A percentile compares a stretch with the other conserved stretches of the same genome.
These are phyloP conservation scores for Penicillium sp. DNA, from an alignment of 2,329 filamentous ascomycete genomes.

Conservation along the genomic window DNA sequence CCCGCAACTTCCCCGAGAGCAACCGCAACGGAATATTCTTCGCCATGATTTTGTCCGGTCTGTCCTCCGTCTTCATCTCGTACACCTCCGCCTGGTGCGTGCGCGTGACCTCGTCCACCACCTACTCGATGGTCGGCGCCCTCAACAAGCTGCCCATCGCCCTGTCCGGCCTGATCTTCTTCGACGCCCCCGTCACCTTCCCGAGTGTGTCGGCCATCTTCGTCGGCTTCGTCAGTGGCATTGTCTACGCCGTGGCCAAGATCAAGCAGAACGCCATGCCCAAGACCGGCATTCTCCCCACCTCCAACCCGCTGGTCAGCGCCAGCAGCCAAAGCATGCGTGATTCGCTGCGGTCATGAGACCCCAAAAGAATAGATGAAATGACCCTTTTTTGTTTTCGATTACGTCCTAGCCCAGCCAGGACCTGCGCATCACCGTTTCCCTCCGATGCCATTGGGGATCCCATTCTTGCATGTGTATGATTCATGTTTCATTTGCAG, in stretches of 20 bases:
- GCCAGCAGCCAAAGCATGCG: constrained; percentile 88
- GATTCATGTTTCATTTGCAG: constrained; percentile 30
- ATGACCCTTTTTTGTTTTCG: constrained; percentile 4
- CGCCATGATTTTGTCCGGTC: constrained; percentile 90
- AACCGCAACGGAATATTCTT: constrained; percentile 75
- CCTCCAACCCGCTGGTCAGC: constrained; percentile 70
- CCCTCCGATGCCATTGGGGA: constrained; percentile 1
- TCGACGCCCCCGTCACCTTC: constrained; percentile 87
- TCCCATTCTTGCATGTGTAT: constrained; percentile 26
- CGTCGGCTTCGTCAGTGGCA: constrained; percentile 85
- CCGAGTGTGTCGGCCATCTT: constrained; percentile 88
- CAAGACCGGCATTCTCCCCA: constrained; percentile 67
- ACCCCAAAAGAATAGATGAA: constrained; percentile 18
- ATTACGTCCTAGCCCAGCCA: constrained; percentile 1
- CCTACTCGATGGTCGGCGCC: constrained; percentile 97
- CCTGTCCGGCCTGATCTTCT: constrained; percentile 88
- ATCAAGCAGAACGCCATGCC: constrained; percentile 70
- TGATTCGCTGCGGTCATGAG: constrained; percentile 71
- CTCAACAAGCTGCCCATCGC: constrained; percentile 98
- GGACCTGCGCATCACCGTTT: constrained; percentile 1
- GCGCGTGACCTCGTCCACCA: constrained; percentile 93
- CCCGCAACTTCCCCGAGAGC: constrained; percentile 82
- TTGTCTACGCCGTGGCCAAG: constrained; percentile 87
- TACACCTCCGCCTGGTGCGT: constrained; percentile 99
- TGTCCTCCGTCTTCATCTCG: constrained; percentile 96